Conservation (phyloP, 108 stramenopile species). For the Fistulifera pelliculosa region DNA sequence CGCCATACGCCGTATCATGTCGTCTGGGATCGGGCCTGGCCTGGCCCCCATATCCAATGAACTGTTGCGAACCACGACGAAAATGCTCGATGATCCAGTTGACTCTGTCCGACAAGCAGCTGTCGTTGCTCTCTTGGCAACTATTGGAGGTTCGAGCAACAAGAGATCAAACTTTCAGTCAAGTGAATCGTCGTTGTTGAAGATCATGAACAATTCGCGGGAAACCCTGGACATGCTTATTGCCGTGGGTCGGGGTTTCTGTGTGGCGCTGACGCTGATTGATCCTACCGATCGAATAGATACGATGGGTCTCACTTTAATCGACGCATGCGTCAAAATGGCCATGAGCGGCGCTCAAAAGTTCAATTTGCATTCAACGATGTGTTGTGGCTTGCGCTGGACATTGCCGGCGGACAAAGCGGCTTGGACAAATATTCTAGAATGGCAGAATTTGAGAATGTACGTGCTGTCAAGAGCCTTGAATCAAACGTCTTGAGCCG, state of each 20-base stretch:
- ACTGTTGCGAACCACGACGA: slow-evolving; percentile 15
- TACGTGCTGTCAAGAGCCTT: slow-evolving; percentile 62
- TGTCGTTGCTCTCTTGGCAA: slow-evolving; percentile 63
- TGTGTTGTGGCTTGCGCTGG: slow-evolving; percentile 75
- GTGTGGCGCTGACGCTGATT: slow-evolving; percentile 42
- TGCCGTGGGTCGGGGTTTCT: slow-evolving; percentile 55
- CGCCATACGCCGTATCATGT: slow-evolving; percentile 50
- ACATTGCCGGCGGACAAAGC: slow-evolving; percentile 57
- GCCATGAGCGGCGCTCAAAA: slow-evolving; percentile 70
- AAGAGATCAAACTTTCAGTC: slow-evolving; percentile 25
- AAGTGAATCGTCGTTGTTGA: slow-evolving; percentile 43
- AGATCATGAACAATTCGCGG: slow-evolving; percentile 46
- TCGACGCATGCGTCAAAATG: slow-evolving; percentile 61
- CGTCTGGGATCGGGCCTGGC: slow-evolving; percentile 37
- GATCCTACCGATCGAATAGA: slow-evolving; percentile 34
- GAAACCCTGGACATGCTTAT: slow-evolving; percentile 65
- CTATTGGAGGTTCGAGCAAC: slow-evolving; percentile 50
- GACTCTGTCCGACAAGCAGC: slow-evolving; percentile 54
- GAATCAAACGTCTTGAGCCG: slow-evolving; percentile 65
- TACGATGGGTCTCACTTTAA: slow-evolving; percentile 41
- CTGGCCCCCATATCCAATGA: slow-evolving; percentile 20
- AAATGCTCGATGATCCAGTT: slow-evolving; percentile 62
- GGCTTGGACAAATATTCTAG: slow-evolving; percentile 58
- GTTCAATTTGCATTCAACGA: slow-evolving; percentile 80
- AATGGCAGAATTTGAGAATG: slow-evolving; percentile 69